phyloP scores from a whole-genome alignment of 176 grass and related monocot genomes.

The Olyra latifolia region DNA sequence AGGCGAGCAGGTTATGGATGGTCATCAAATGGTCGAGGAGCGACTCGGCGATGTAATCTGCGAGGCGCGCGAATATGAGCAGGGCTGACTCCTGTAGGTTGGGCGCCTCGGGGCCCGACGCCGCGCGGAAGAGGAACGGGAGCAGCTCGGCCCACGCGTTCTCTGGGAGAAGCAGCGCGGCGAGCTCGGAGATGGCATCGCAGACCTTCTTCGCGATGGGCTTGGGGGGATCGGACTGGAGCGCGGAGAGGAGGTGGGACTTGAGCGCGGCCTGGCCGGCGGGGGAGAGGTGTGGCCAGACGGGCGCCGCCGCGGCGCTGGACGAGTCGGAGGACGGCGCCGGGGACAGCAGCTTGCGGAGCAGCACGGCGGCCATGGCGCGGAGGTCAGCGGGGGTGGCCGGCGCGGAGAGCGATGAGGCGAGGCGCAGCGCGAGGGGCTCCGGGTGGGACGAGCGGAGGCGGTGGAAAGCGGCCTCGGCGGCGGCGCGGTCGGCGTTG shows the following conservation, averaged over 20 bases:
- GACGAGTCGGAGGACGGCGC: conserved; percentile 43
- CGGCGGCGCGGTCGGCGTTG: conserved; percentile 77
- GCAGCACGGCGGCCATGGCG: conserved; percentile 71
- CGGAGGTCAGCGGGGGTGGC: conserved; percentile 50
- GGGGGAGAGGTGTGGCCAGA: conserved; percentile 76
- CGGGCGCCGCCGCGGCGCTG: not conserved
- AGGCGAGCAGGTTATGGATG: conserved; percentile 71
- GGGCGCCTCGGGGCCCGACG: conserved; percentile 49
- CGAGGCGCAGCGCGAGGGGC: conserved; percentile 66
- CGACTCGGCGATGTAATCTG: conserved; percentile 72
- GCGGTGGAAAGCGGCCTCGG: conserved; percentile 90
- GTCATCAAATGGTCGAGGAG: conserved; percentile 75
- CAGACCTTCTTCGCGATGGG: conserved; percentile 90
- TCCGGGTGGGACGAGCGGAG: conserved; percentile 71
- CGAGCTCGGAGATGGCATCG: conserved; percentile 86
- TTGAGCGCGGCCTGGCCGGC: conserved; percentile 58
- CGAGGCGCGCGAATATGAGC: conserved; percentile 73
- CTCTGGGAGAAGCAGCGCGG: conserved; percentile 67
- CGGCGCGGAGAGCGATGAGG: conserved; percentile 49
- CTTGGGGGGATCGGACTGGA: conserved; percentile 64
- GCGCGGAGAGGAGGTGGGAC: conserved; percentile 57
- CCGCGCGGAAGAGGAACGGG: conserved; percentile 81
- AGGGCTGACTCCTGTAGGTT: conserved; percentile 86
- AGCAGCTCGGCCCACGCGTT: conserved; percentile 74
- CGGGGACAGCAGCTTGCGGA: conserved; percentile 81